Evolutionary conservation across 768 basidiomycete species (phyloP), one percentile per base, ranked within the genome.

Genomic region (Rhizopogon rudus): DNA sequence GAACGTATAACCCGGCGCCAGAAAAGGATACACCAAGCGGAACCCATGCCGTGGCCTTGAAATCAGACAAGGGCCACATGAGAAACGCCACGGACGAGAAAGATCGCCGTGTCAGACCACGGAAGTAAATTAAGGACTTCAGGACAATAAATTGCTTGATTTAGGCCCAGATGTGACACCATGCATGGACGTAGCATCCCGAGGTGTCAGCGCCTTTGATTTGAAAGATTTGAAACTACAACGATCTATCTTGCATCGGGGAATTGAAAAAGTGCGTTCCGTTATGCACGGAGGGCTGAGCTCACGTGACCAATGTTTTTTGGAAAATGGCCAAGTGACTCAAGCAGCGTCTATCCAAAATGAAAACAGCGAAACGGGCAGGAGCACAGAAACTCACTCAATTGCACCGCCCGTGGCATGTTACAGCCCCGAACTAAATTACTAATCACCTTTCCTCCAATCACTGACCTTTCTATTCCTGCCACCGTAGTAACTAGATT

Each of bases 1-100:
- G 52, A 61, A 60, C 57, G 59, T 55, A 58, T 35, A 52, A 58
- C 46, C 61, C 54, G 58, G 54, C 40, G 57, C 68, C 66, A 67
- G 64, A 64, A 63, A 59, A 31, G 65, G 61, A 53, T 51, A 56
- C 31, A 57, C 51, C 57, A 52, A 53, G 40, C 54, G 44, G 42
- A 52, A 29, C 17, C 48, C 54, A 59, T 63, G 64, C 63, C 41
- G 61, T 57, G 29, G 40, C 16, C 43, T 55, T 52, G 16, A 62
- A 64, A 68, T 64, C 57, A 60, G 62, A 60, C 58, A 28, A 59
- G 37, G 49, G 35, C 37, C 43, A 57, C 52, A 44, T 66, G 54
- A 46, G 56, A 59, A 59, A 58, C 42, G 55, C 44, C 50, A 50
- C 56, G 61, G 45, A 56, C 52, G 57, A 60, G 42, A 48, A 57